Evolutionary conservation across 1,139 yeast species (phyloP).

Genomic region (Pichia sp.): DNA sequence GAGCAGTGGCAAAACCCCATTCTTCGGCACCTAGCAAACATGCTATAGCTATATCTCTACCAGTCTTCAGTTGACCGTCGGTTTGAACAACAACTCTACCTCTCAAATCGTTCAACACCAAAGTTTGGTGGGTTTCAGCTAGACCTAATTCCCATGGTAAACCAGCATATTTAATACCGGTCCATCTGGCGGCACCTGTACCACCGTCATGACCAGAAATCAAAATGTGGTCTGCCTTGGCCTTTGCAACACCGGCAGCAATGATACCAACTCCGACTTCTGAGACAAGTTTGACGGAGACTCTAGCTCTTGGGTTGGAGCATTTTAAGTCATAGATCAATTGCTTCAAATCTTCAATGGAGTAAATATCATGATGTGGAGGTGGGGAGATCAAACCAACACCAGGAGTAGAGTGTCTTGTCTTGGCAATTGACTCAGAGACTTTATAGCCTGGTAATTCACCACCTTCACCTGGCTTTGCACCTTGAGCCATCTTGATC

Average conservation of each 20-base stretch:
- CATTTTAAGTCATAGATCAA: conserved; percentile 94
- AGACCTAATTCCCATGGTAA: conserved; percentile 98
- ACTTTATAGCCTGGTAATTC: conserved; percentile 96
- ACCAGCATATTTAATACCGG: conserved; percentile 95
- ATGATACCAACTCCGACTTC: conserved; percentile 99
- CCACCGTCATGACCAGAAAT: conserved; percentile 99
- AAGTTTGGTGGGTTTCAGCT: conserved; percentile 96
- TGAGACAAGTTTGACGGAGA: conserved; percentile 91
- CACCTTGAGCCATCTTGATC: conserved; percentile 99
- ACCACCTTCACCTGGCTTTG: conserved; percentile 99
- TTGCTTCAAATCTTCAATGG: conserved; percentile 96
- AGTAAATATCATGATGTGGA: conserved; percentile 97
- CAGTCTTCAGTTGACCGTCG: conserved; percentile 96
- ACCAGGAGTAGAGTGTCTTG: conserved; percentile 95
- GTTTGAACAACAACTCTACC: conserved; percentile 94
- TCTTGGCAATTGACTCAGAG: conserved; percentile 80
- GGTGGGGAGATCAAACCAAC: conserved; percentile 98
- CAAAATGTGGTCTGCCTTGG: conserved; percentile 93
- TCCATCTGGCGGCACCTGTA: conserved; percentile 98
- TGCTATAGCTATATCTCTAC: conserved; percentile 94
- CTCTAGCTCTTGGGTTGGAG: conserved; percentile 94
- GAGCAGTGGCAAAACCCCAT: conserved; percentile 97
- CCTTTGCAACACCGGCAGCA: conserved; percentile 98
- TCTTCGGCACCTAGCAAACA: conserved; percentile 96
- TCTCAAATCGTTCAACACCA: conserved; percentile 91